Evolutionary conservation across 2,329 filamentous ascomycete species (phyloP).

Genomic region (Monilinia fructicola): DNA sequence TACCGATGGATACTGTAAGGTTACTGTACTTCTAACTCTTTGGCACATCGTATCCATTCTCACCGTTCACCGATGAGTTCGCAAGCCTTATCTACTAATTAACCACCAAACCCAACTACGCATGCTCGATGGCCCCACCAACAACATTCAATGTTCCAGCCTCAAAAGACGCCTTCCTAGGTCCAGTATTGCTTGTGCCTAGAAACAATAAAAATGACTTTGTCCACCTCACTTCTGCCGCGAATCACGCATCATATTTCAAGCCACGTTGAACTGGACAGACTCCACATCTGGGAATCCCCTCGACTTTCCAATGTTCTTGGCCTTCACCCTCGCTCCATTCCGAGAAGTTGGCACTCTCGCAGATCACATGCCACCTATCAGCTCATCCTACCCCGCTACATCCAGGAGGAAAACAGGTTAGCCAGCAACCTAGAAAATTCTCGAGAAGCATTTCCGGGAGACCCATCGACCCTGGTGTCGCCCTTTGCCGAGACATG

Average conservation of each 20-base stretch:
- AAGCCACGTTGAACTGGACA: not conserved
- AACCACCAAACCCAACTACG: no score
- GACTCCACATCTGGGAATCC: conserved; percentile 5
- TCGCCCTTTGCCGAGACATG: conserved; percentile 3
- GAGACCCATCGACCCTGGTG: not conserved
- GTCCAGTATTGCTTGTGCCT: not conserved
- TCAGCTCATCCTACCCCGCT: conserved; percentile 16
- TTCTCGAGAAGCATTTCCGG: not conserved
- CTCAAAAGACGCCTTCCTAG: not conserved
- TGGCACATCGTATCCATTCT: not conserved
- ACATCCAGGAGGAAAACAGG: not conserved
- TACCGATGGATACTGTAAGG: no score
- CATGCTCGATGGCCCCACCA: conserved; percentile 11
- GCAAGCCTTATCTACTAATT: not conserved
- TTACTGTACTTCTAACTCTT: not conserved
- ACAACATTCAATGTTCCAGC: conserved; percentile 4
- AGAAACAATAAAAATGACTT: not conserved
- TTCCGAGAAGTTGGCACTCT: conserved; percentile 1
- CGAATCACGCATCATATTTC: not conserved
- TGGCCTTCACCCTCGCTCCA: not conserved
- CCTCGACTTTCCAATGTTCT: conserved; percentile 5
- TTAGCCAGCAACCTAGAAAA: conserved; percentile 6
- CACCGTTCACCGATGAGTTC: not conserved
- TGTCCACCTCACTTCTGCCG: not conserved
- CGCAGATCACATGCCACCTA: conserved; percentile 10